Evolutionary conservation across 768 basidiomycete species (phyloP).

Genomic region (Suillus tomentosus): DNA sequence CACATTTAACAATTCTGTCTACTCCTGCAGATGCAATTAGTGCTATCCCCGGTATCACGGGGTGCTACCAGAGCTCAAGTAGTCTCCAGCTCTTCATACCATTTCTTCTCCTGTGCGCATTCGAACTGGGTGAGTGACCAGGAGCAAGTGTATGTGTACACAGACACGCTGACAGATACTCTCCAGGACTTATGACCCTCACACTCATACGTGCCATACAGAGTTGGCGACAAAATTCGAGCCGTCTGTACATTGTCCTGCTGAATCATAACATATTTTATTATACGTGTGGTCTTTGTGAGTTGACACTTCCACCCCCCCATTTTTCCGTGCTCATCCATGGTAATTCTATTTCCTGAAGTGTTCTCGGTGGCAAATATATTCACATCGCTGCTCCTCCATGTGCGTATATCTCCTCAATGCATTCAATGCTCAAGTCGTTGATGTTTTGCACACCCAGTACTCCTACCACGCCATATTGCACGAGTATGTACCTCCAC

Average conservation of each 20-base stretch:
- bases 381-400: neutral
- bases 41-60: neutral
- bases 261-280: neutral
- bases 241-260: neutral
- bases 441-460: neutral
- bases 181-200: neutral
- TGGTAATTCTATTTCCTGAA: neutral
- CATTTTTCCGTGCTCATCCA: neutral
- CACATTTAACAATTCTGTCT: neutral
- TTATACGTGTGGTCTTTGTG: neutral
- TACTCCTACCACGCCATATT: conserved; percentile 3
- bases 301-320: neutral
- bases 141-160: neutral
- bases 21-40: neutral
- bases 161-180: neutral
- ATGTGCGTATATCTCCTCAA: neutral
- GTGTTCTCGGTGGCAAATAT: neutral
- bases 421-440: neutral
- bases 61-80: neutral
- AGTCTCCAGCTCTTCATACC: neutral
- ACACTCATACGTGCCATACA: neutral
- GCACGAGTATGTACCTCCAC: neutral
- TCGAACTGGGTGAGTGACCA: neutral
- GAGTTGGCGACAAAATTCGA: neutral
- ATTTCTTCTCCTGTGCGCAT: neutral